Base-by-base conservation (phyloP, 73 alveolate genomes). In the Tetrahymena thermophila region DNA sequence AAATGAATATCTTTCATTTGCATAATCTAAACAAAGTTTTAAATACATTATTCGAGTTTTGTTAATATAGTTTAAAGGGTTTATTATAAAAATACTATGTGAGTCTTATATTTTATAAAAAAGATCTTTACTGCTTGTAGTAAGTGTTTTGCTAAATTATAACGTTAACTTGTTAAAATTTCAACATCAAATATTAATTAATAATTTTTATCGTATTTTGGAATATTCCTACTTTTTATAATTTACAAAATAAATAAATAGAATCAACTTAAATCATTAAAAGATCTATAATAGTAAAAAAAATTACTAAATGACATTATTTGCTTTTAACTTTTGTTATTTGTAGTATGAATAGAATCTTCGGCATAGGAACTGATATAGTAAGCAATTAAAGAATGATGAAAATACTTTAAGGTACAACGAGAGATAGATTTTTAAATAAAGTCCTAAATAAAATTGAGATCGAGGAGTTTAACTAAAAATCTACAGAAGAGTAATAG, bases 361-460 rank as follows among this genome's bases (percentile, higher is more conserved):
- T 44, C 17, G 97, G 97, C n/a, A 95, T 95, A 34, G 97, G 97
- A 56, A 93, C 85, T 93, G 97, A 95, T 93, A 31, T 95, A 23
- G 94, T 95, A 34, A 42, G 85, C 58, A 55, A 42, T 37, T 28
- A 35, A 10, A 93, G 97, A 94, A 95, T 95, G 43, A 55, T 43
- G 37, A 35, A 50, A 55, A 95, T 95, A 4, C 58, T 93, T 23
- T 93, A 56, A 21, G 71, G 85, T 11, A 25, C 44, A 21, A 34
- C 43, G 17, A 37, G 94, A 34, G 89, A 44, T 9, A 94, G 96
- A 19, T 94, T 94, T 71, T 34, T 94, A 19, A 35, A 38, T 23
- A 56, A 58, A 16, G 96, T 94, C 8, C 23, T 94, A 16, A 94
- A 94, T 94, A 37, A 83, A 34, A 57, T 71, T 44, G 93, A 37